These are phyloP conservation scores for Aechmea fasciata DNA, from an alignment of 176 grass and related monocot genomes.

Conservation along the genomic window DNA sequence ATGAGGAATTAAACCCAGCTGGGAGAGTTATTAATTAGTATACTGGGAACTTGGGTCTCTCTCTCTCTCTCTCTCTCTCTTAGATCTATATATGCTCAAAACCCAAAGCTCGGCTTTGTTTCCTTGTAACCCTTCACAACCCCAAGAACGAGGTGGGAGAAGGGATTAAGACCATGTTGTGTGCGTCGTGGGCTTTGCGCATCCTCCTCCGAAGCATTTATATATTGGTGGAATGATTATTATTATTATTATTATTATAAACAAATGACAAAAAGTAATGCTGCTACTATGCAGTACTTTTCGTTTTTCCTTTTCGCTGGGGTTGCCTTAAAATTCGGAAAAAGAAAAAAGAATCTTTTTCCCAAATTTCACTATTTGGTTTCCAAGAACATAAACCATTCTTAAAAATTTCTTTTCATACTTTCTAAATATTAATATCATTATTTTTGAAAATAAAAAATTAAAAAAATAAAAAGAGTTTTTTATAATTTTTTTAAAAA, in stretches of 20 bases:
- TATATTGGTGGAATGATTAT: background rate
- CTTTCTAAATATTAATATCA: no score
- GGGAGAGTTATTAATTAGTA: background rate
- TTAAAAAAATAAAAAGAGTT: no score
- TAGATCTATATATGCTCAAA: constrained; percentile 15
- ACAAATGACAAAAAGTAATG: background rate
- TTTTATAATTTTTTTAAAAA: no score
- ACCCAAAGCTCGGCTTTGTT: constrained; percentile 4
- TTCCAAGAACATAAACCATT: no score
- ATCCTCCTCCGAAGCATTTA: constrained; percentile 2
- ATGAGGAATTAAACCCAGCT: background rate
- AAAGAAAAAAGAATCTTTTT: no score
- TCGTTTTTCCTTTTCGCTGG: background rate
- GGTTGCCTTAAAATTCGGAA: background rate
- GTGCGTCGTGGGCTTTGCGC: background rate
- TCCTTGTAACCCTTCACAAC: constrained; percentile 16
- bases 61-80: background rate
- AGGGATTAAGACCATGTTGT: background rate
- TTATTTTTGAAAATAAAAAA: no score
- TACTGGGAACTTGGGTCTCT: background rate
- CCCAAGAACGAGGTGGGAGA: constrained; percentile 16
- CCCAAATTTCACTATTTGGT: no score
- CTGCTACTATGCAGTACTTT: no score
- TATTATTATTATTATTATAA: background rate
- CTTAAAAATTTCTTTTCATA: no score